Evolutionary conservation across 1,139 yeast species (phyloP).

Genomic region (Zygoascus sp.): DNA sequence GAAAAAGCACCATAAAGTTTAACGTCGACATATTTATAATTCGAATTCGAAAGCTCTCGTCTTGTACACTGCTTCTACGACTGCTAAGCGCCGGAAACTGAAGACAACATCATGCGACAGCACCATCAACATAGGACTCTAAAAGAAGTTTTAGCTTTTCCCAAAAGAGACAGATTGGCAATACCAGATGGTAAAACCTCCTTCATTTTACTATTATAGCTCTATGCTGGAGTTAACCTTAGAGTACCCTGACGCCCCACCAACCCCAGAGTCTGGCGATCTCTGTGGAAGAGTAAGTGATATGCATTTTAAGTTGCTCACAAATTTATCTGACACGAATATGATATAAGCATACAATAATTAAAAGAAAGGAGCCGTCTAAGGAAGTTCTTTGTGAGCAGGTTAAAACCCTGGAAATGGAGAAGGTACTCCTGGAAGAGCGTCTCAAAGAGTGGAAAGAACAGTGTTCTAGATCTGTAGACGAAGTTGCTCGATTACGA

Average conservation of each 20-base stretch:
- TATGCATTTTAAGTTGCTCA: neutral
- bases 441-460: neutral
- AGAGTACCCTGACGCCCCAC: neutral
- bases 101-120: neutral
- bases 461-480: neutral
- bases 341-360: neutral
- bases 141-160: neutral
- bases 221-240: neutral
- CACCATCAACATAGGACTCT: neutral
- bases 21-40: too few relatives aligned
- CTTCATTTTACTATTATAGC: neutral
- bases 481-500: neutral
- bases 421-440: neutral
- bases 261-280: neutral
- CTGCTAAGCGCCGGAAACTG: neutral
- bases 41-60: too few relatives aligned
- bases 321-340: neutral
- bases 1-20: too few relatives aligned
- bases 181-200: neutral
- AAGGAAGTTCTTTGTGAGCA: neutral
- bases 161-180: neutral
- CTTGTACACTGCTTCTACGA: too few relatives aligned
- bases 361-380: neutral
- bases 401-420: neutral
- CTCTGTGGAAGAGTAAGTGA: neutral